A percentile compares a stretch with the other conserved stretches of the same genome.
Conservation (phyloP, 2,329 filamentous ascomycete species). For the Stemphylium vesicarium region DNA sequence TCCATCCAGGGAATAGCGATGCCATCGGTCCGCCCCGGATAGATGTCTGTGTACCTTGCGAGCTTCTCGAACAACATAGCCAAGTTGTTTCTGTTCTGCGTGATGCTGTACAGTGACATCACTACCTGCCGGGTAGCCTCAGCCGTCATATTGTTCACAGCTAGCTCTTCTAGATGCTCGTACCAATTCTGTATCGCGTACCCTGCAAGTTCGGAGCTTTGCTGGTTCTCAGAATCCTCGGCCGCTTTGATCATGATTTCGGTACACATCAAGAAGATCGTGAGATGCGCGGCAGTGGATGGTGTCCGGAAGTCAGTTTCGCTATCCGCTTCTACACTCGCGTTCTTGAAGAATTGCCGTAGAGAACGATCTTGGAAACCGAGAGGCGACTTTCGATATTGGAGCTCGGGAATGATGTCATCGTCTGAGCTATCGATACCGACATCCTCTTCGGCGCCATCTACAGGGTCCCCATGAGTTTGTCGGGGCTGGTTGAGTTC, state of each 20-base stretch:
- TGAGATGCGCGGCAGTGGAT: conserved; percentile 24
- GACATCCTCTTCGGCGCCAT: conserved; percentile 18
- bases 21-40: neutral
- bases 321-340: conserved; percentile 17
- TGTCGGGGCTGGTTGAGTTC: conserved; percentile 17
- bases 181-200: conserved; percentile 21
- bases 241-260: conserved; percentile 6
- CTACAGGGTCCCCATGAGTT: conserved; percentile 13
- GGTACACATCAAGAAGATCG: conserved; percentile 22
- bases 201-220: neutral
- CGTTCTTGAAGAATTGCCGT: conserved; percentile 27
- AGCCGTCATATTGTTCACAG: conserved; percentile 16
- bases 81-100: neutral
- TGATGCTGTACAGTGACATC: neutral
- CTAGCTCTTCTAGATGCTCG: conserved; percentile 13
- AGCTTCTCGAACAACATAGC: neutral
- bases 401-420: conserved; percentile 4
- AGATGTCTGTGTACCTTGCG: neutral
- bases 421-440: conserved; percentile 5
- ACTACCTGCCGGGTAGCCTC: neutral
- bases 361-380: conserved; percentile 31
- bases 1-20: neutral
- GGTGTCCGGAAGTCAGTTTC: conserved; percentile 9
- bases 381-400: conserved; percentile 15
- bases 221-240: neutral